These are phyloP conservation scores for Fusarium sp. DNA, from an alignment of 2,329 filamentous ascomycete species.

Conservation along the genomic window DNA sequence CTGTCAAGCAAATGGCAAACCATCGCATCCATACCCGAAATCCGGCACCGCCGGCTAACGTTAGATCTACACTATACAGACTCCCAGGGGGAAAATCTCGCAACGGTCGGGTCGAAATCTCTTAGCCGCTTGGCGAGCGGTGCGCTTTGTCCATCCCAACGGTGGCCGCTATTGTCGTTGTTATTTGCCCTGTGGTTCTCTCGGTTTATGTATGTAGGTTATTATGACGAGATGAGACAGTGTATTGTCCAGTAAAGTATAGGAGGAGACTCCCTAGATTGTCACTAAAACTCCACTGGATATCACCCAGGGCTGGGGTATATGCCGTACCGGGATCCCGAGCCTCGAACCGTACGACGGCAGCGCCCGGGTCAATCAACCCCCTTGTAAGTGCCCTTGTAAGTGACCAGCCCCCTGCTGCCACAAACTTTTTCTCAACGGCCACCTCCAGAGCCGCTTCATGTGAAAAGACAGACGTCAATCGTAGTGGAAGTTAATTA, in stretches of 20 bases:
- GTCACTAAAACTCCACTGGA: neutral
- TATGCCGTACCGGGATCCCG: constrained; percentile 11
- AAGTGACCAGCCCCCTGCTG: constrained; percentile 21
- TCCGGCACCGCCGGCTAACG: neutral
- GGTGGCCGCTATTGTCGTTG: neutral
- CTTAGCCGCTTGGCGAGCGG: constrained; percentile 10
- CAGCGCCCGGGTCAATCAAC: constrained; percentile 10
- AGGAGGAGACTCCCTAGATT: too few relatives aligned
- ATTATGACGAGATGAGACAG: too few relatives aligned
- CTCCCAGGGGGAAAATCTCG: constrained; percentile 5
- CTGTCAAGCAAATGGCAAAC: neutral
- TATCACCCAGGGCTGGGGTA: constrained; percentile 22
- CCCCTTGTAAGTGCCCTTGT: constrained; percentile 1
- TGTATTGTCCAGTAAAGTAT: too few relatives aligned
- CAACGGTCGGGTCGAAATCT: constrained; percentile 21
- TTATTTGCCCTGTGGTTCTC: neutral
- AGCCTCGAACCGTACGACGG: constrained; percentile 19
- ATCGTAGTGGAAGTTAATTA: neutral
- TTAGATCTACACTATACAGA: constrained; percentile 5
- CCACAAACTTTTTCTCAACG: constrained; percentile 24
- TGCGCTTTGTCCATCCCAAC: constrained; percentile 11
- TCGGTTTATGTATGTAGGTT: too few relatives aligned
- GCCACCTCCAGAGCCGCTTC: constrained; percentile 16
- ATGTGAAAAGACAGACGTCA: constrained; percentile 2
- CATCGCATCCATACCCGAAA: constrained; percentile 10